Conservation (phyloP, 352 stramenopile species). For the Phytophthora boehmeriae region DNA sequence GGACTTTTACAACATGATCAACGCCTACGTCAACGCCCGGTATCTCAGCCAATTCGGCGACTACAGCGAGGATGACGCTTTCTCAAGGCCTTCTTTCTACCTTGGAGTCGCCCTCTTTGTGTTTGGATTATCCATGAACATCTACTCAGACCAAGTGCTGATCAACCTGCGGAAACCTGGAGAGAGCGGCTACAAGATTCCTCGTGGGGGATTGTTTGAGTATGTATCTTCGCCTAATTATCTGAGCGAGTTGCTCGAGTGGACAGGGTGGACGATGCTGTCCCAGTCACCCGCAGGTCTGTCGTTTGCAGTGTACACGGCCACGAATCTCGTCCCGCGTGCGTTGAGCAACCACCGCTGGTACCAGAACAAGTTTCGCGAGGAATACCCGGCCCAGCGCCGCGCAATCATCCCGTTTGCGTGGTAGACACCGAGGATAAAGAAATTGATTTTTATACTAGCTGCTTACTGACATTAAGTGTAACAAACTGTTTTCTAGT, state of each 20-base stretch:
- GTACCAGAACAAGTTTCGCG: constrained; percentile 64
- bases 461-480: too few relatives aligned
- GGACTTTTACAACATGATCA: constrained; percentile 74
- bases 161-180: constrained; percentile 66
- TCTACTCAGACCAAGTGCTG: constrained; percentile 71
- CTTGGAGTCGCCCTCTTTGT: constrained; percentile 53
- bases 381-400: constrained; percentile 40
- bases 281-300: constrained; percentile 57
- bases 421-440: too few relatives aligned
- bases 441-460: too few relatives aligned
- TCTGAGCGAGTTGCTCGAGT: constrained; percentile 78
- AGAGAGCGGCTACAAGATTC: constrained; percentile 66
- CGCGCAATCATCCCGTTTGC: constrained; percentile 47
- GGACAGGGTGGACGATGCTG: constrained; percentile 67
- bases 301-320: constrained; percentile 57
- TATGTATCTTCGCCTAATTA: constrained; percentile 83
- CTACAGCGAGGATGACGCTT: constrained; percentile 45
- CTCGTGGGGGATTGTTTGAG: constrained; percentile 63
- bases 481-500: too few relatives aligned
- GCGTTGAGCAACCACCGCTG: constrained; percentile 58
- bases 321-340: constrained; percentile 53
- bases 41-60: constrained; percentile 67
- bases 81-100: constrained; percentile 57
- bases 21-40: constrained; percentile 73
- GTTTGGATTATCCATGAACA: constrained; percentile 61